A percentile compares a stretch with the other conserved stretches of the same genome.
phyloP scores from a whole-genome alignment of 2,329 filamentous ascomycete genomes.

The Colletotrichum lupini region DNA sequence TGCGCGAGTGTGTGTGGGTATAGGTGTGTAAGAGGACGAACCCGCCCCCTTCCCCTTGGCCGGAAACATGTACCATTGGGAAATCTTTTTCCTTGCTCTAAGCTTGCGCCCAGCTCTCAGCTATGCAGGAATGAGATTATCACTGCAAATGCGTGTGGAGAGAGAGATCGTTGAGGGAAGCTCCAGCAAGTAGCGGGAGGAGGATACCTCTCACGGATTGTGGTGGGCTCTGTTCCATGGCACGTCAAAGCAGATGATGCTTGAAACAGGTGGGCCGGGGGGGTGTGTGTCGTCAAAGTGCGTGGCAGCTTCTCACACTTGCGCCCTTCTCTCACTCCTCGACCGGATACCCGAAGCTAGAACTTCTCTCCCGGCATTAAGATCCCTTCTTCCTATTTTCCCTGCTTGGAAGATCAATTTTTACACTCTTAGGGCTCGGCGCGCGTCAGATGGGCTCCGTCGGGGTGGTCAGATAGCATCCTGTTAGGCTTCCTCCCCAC shows the following conservation, averaged over 20 bases:
- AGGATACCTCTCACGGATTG: not conserved
- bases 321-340: not conserved
- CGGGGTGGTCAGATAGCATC: constrained; percentile 25
- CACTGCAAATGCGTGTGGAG: not conserved
- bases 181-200: not conserved
- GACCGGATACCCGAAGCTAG: constrained; percentile 18
- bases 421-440: constrained; percentile 23
- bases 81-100: not conserved
- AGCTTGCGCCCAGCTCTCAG: not conserved
- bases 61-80: not conserved
- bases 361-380: not conserved
- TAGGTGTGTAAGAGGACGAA: not conserved
- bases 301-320: constrained; percentile 29
- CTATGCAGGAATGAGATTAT: not conserved
- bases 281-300: constrained; percentile 8
- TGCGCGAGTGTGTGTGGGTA: not conserved
- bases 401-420: not conserved
- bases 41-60: not conserved
- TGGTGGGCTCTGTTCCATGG: constrained; percentile 19
- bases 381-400: not conserved
- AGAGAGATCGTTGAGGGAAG: not conserved
- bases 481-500: constrained; percentile 10
- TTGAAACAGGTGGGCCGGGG: constrained; percentile 33
- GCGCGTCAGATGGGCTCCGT: constrained; percentile 12
- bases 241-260: constrained; percentile 34